Evolutionary conservation across 1,284 basidiomycete genomes (phyloP), one percentile per base, ranked within the genome.

Genomic region (Grifola frondosa): DNA sequence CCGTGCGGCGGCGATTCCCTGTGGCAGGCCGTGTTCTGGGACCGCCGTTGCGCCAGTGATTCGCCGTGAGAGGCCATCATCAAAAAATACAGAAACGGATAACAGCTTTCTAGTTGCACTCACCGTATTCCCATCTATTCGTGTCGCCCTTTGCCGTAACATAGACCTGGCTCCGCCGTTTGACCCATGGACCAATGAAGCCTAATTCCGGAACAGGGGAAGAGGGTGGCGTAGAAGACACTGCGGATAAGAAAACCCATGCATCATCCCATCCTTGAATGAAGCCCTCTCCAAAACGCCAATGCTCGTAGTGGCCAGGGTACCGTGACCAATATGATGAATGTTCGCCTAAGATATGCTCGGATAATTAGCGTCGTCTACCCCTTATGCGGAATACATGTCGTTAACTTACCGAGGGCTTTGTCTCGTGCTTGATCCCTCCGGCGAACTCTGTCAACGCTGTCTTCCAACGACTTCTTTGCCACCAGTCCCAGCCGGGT

Each of bases 251-350:
- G 64, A 88, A 88, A 34, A 65, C 50, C 54, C 80, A 73, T 0
- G 81, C 80, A 54, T 89, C 87, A 37, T 80, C 75, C 88, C 88
- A 91, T 0, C 87, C 88, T 43, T 70, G 62, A 3, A 66, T 48
- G 58, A 85, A 91, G 2, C 85, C 89, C 2, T 77, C 72, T 20
- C 66, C 70, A 57, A 88, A 91, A 11, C 83, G 72, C 66, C 75
- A 77, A 47, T 87, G 82, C 49, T 90, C 77, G 50, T 84, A 72
- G 55, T 73, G 48, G 30, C 73, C 77, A 0, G 69, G 66, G 46
- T 69, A 66, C 46, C 69, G 67, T 1, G 67, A 55, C 88, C 87
- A 89, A 58, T 83, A 87, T 10, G 63, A 62, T 10, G 55, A 59
- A 52, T 88, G 83, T 22, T 68, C 59, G 11, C 65, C 84, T 53